Evolutionary conservation across 176 grass and related monocot genomes (phyloP), one percentile per base, ranked within the genome.

Genomic region (Miscanthus lutarioriparius): DNA sequence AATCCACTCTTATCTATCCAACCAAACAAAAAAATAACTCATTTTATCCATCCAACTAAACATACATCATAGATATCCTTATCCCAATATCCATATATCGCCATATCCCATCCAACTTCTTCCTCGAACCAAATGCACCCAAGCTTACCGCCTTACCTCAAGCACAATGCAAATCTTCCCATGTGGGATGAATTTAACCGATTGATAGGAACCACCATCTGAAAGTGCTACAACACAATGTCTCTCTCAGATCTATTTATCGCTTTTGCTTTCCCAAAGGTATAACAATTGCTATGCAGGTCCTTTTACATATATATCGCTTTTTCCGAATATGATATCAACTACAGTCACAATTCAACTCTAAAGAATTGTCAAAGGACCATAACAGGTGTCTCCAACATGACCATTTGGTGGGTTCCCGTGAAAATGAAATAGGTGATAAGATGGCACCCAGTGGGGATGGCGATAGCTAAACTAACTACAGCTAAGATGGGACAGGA

Each of bases 401-500:
- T 16, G 22, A 54, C 20, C 67, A 75, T 36, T 33, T 6, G 68
- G 70, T 45, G 19, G 38, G 36, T 39, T 32, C n/a, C 67, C 66
- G n/a, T n/a, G n/a, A n/a, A n/a, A n/a, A 54, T 15, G 41, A 25
- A 81, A 71, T 64, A 53, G 36, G 56, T 28, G 48, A 79, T 74
- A 88, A 45, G 28, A 80, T 17, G 69, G 23, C 45, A 14, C 48
- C 41, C 14, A 77, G 17, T 44, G 74, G 48, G 48, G 38, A 77
- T 49, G 10, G 49, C 67, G 38, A 22, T 80, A 79, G 51, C 20
- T 68, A 76, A 79, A 32, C 26, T 59, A 80, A 32, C 67, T 72
- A 72, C 20, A 64, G 22, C 79, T 87, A 71, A 58, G 83, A 89
- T 17, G 85, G 77, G 51, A 90, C 80, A 35, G 76, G 82, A 65